Evolutionary conservation across 1,284 basidiomycete genomes (phyloP), one percentile per base, ranked within the genome.

Genomic region (Thecaphora thlaspeos): DNA sequence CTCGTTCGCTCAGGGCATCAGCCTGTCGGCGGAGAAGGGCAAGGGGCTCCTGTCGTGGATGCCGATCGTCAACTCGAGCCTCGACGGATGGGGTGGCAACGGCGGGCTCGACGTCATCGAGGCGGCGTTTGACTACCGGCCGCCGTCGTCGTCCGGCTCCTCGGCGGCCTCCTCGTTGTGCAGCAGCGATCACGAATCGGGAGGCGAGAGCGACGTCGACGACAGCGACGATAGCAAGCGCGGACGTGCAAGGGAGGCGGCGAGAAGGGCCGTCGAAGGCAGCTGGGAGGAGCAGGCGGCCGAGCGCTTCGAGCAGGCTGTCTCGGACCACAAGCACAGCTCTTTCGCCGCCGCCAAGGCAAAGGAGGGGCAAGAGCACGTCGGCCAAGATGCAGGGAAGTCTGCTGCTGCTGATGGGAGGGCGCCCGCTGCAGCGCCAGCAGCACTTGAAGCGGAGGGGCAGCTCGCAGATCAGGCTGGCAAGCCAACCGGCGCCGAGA

Each of bases 1-100:
- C 23, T 47, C 55, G 14, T 71, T 66, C 37, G 59, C 52, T 17
- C 40, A 46, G n/a, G 68, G 68, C 14, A 47, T 71, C 23, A 66
- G 66, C 37, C 38, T 71, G 34, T 62, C 69, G 4, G 66, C 69
- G 10, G 66, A 71, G 23, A 67, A 58, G 47, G 62, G 60, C 0
- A 55, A 49, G 49, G 49, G 48, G 9, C 23, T 64, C 44, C 36
- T 65, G 38, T 49, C 48, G n/a, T 24, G 54, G 39, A 12, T 68
- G 11, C 50, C 56, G 8, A 30, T 64, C 17, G 48, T 56, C 30
- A 48, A 38, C 18, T 43, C 51, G 21, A 43, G 57, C 0, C 22
- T 62, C 34, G 54, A 68, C 19, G 12, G 17, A 26, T 26, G 37
- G 46, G 4, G 19, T 17, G 46, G 36, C 21, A 36, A 37, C 43